These are phyloP conservation scores for Arxiozyma bovina DNA, from an alignment of 1,139 yeast genomes.

Conservation along the genomic window DNA sequence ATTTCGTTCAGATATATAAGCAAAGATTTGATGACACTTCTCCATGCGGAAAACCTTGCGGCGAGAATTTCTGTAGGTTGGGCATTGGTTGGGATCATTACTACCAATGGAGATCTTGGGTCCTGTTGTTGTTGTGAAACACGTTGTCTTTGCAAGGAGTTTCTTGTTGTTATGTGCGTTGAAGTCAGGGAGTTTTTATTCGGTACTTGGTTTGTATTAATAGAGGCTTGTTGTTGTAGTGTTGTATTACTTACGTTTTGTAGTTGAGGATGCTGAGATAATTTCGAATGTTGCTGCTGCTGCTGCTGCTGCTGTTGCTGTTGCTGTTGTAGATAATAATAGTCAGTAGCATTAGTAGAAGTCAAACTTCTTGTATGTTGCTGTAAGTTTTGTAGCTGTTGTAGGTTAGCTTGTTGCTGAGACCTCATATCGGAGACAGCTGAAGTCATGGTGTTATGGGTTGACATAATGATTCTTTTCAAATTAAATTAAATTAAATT, in stretches of 20 bases:
- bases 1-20: conserved; percentile 69
- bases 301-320: conserved; percentile 3
- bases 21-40: conserved; percentile 66
- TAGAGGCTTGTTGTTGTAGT: background rate
- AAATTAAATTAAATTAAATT: background rate
- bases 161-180: conserved; percentile 4
- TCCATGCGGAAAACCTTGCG: conserved; percentile 77
- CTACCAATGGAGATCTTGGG: conserved; percentile 38
- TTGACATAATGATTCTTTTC: conserved; percentile 21
- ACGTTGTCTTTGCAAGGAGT: conserved; percentile 8
- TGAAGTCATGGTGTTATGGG: conserved; percentile 34
- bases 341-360: conserved; percentile 3
- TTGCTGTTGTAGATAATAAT: conserved; percentile 2
- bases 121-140: conserved; percentile 20
- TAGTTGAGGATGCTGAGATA: conserved; percentile 2
- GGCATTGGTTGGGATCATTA: conserved; percentile 44
- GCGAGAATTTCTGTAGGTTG: conserved; percentile 85
- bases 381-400: conserved; percentile 31
- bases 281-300: conserved; percentile 1
- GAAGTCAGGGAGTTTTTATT: conserved; percentile 10
- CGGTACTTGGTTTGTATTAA: background rate
- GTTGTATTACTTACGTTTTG: conserved; percentile 1
- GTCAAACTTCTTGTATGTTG: conserved; percentile 11
- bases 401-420: conserved; percentile 34
- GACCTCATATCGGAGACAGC: conserved; percentile 30